Evolutionary conservation across 2,329 filamentous ascomycete genomes (phyloP), one percentile per base, ranked within the genome.

Genomic region (Aureobasidium namibiae): DNA sequence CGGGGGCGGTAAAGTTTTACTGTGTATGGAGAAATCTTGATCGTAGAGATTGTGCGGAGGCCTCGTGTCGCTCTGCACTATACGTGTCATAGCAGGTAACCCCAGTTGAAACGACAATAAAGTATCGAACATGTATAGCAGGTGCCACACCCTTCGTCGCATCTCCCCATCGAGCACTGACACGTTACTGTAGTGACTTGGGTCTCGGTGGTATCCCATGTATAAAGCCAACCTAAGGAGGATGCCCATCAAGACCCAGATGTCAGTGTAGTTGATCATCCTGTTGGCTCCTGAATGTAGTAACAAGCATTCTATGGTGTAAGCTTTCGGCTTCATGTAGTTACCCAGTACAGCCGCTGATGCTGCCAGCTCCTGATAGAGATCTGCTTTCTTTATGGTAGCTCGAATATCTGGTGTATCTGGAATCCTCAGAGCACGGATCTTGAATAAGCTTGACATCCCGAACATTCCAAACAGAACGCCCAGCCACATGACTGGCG

Each of bases 21-120:
- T 71, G 2, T 62, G 38, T 9, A 68, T 63, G 36, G 73, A 66
- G 45, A 81, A 73, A 42, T 81, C 78, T 1, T 62, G 64, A 56
- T 80, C 78, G 0, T 72, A 63, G 0, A 80, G 67, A 49, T 80
- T 80, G 0, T 67, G 67, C 1, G 78, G 78, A 36, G 73, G 69
- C 16, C 67, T 63, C 0, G 76, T 76, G 60, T 81, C 78, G 36
- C 67, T 69, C 14, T 75, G 69, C 18, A 71, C 67, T 6, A 73
- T 67, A 5, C 71, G 70, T 13, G 79, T 73, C 72, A 79, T 76
- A n/a, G 75, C 75, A 2, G 78, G 78, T 18, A 80, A 67, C 0
- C 78, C 78, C 38, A 79, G 69, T 58, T 79, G 75, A 42, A 77
- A 78, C 0, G 76, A 78, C 41, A 78, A 70, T 9, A 79, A 61